Evolutionary conservation across 306 rosid species (phyloP).

Genomic region (Neltuma alba): DNA sequence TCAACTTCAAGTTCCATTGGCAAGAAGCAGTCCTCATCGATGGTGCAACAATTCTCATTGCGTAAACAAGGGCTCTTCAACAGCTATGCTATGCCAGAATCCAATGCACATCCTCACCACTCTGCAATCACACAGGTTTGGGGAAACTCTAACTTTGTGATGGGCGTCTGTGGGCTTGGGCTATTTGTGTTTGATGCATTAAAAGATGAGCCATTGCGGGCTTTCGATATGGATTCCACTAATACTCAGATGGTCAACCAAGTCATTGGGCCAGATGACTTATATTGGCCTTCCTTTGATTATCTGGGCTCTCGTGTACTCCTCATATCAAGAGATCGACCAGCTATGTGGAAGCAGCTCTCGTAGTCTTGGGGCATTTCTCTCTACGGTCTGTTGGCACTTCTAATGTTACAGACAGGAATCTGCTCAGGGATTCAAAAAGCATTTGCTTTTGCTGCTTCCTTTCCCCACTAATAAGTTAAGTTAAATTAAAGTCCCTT

Average conservation of each 20-base stretch:
- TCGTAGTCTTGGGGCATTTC: conserved; percentile 42
- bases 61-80: conserved; percentile 68
- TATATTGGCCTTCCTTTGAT: conserved; percentile 88
- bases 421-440: conserved; percentile 22
- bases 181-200: conserved; percentile 71
- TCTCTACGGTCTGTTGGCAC: conserved; percentile 32
- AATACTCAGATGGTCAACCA: conserved; percentile 47
- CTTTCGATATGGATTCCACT: conserved; percentile 44
- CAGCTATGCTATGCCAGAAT: conserved; percentile 71
- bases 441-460: conserved; percentile 11
- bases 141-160: conserved; percentile 78
- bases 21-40: conserved; percentile 57
- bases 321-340: conserved; percentile 92
- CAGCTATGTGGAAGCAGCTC: conserved; percentile 79
- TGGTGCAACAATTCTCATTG: conserved; percentile 75
- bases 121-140: conserved; percentile 83
- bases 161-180: conserved; percentile 87
- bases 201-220: conserved; percentile 56
- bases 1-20: conserved; percentile 49
- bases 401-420: conserved; percentile 30
- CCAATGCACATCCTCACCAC: conserved; percentile 64
- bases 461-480: neutral
- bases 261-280: conserved; percentile 79
- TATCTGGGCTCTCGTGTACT: conserved; percentile 81
- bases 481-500: neutral